Conservation (phyloP, 2,329 filamentous ascomycete species). For the Trichothecium sympodiale region DNA sequence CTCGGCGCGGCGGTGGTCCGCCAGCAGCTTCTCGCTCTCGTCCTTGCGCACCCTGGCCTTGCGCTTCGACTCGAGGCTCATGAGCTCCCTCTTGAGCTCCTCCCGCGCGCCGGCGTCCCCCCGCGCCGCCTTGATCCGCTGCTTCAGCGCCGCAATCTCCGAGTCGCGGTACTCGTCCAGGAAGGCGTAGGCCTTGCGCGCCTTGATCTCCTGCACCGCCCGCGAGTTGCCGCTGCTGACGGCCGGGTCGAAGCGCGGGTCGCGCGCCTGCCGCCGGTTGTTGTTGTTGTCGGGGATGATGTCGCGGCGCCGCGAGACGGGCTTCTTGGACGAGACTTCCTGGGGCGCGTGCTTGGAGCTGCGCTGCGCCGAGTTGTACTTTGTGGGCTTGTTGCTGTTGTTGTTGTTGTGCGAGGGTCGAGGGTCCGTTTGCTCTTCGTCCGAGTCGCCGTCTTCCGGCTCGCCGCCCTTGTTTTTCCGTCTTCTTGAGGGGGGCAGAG, state of each 20-base stretch:
- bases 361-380: conserved; percentile 18
- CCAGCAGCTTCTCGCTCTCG: conserved; percentile 55
- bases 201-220: conserved; percentile 42
- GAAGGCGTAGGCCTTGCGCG: conserved; percentile 73
- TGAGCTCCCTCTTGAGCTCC: conserved; percentile 58
- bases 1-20: conserved; percentile 71
- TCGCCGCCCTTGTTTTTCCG: conserved; percentile 20
- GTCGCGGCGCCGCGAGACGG: conserved; percentile 62
- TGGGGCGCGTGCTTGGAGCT: conserved; percentile 82
- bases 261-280: conserved; percentile 44
- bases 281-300: conserved; percentile 40
- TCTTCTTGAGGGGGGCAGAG: conserved; percentile 31
- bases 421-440: conserved; percentile 15
- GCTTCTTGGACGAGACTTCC: conserved; percentile 70
- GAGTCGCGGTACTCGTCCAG: conserved; percentile 72
- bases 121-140: conserved; percentile 54
- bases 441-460: conserved; percentile 15
- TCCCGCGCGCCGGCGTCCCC: conserved; percentile 50
- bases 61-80: conserved; percentile 68
- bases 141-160: conserved; percentile 70
- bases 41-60: conserved; percentile 62
- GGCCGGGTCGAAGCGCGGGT: conserved; percentile 78
- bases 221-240: conserved; percentile 23
- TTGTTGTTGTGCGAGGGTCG: conserved; percentile 17
- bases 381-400: conserved; percentile 11